Evolutionary conservation across 352 stramenopile species (phyloP), one percentile per base, ranked within the genome.

Genomic region (Globisporangium rhizosaccharum): DNA sequence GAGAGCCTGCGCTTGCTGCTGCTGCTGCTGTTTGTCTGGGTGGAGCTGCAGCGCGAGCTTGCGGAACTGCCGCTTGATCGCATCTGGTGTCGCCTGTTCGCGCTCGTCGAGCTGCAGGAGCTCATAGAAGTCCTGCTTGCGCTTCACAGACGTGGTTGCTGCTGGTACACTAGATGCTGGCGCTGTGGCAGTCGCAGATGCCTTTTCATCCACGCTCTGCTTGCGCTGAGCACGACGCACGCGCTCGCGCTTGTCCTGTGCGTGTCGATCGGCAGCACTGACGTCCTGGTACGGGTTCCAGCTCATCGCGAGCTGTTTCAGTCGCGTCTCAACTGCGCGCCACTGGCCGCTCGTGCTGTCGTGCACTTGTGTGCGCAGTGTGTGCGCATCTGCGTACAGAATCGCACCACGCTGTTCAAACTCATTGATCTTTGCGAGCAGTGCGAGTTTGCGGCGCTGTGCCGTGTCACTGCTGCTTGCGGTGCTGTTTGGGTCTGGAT

Each of bases 261-360:
- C 25, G 39, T 44, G 54, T 2, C 61, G 63, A 39, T 73, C 62
- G 20, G 59, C 55, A 2, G 58, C 55, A 39, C 54, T 74, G 37
- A 72, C 65, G 51, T 85, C 69, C 61, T 92, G 82, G 63, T 92
- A 92, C 59, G 80, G 82, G 42, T 92, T 92, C 82, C 82, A 92
- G 59, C 60, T 83, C 41, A 72, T 63, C 30, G 70, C 71, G 26
- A 92, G 67, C 50, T 85, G 68, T 55, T 84, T 53, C 14, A 92
- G 64, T 26, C 82, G 78, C 62, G 70, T 51, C 60, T 88, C 76
- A 26, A 87, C 82, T 4, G 77, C 76, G 6, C 59, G 59, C 79
- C 77, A 88, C 39, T 85, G 62, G 10, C 76, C 74, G 53, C 78
- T 88, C 3, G 76, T 71, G 59, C 76, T 81, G 41, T 88, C 75